Base-by-base conservation (phyloP, 2,329 filamentous ascomycete genomes). In the Epichloe uncinata region DNA sequence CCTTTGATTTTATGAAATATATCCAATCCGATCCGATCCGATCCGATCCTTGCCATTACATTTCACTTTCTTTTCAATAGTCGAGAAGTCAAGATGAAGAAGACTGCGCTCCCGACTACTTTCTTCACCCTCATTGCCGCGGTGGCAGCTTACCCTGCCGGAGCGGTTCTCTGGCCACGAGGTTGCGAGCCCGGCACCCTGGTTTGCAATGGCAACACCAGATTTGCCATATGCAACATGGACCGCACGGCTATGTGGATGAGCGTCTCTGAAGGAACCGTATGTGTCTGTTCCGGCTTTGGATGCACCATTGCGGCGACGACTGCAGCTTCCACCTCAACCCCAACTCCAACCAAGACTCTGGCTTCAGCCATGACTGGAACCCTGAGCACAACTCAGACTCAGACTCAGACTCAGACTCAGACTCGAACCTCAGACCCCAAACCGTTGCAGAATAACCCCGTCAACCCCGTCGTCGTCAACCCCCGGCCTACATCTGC, bases 181-280 rank as follows among this genome's bases (percentile, higher is more conserved):
- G 18, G 9, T n/a, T 50, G 49, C 34, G 30, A 34, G 16, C 49
- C 33, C 18, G 49, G 49, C 15, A 18, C 44, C 8, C 33, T 50
- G 16, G 33, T 50, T 13, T 50, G 49, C 44, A 37, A 50, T n/a
- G 49, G 49, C 38, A 34, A 7, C 33, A 16, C 9, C 18, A 15
- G n/a, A 44, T 50, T 50, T 34, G 49, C 35, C 11, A 16, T 50
- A 9, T 50, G 49, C 49, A 16, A 43, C 33, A 6, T 35, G 4
- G 33, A 43, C 40, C 7, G 13, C 38, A 3, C 9, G 44, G 13
- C n/a, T 4, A 3, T 4, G 1, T 50, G 49, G 49, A 50, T 50
- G 43, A 12, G 11, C 7, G 49, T 50, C 30, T 5, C 49, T 5
- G 44, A 30, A 1, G 49, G 49, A 15, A 50, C 49, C 18, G 11